Evolutionary conservation across 768 basidiomycete species (phyloP), one percentile per base, ranked within the genome.

Genomic region (Boletus sensibilis): DNA sequence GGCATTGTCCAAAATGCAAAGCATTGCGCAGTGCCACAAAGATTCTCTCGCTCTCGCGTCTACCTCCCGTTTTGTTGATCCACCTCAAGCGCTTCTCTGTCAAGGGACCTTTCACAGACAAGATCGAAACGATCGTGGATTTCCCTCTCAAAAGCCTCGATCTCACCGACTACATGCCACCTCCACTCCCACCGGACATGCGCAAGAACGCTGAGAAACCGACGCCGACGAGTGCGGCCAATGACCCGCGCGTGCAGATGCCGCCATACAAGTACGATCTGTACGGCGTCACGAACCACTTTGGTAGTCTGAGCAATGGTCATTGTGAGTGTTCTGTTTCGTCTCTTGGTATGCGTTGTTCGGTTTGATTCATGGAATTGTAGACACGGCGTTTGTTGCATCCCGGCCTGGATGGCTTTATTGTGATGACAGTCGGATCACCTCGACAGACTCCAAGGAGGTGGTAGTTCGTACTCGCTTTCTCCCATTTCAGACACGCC

Each of bases 1-100:
- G 94, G 94, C 88, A 94, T 72, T 99, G 96, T 68, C 94, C 97
- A 1, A 82, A 85, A 57, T 99, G 96, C 81, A 98, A 95, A 78
- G 77, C 81, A 33, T 84, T 94, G 54, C 86, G 95, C 47, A 84
- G 83, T 56, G 94, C 96, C 12, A 82, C 87, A 21, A 97, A 98
- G 70, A 85, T 81, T 21, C 82, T 99, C 6, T 90, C 94, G 0
- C 80, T 99, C 27, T 91, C 96, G 5, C 90, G 97, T 18, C 80
- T 98, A 12, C 96, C 96, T 0, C 95, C 96, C 0, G 86, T 99
- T 38, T 80, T 99, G 16, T 77, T 97, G 61, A 92, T 97, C 61
- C 92, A 95, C 65, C 79, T 97, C 39, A 97, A 97, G 68, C 85
- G 94, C 41, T 97, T 97, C 76, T 90, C 91, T 50, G 85, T 87